phyloP scores from a whole-genome alignment of 345 rosid genomes.

The Eucalyptus virginea region DNA sequence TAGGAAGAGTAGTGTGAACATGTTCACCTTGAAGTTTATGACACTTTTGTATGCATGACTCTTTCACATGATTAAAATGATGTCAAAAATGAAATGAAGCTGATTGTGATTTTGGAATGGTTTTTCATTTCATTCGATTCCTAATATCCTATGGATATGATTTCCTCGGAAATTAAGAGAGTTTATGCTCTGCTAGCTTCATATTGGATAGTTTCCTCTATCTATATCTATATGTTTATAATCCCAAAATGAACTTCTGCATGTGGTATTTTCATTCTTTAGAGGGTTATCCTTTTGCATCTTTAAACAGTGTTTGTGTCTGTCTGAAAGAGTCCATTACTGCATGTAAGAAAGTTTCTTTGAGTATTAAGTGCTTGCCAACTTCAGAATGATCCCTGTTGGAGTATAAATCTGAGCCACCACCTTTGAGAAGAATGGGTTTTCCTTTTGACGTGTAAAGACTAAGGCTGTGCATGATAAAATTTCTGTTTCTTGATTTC shows the following conservation, averaged over 20 bases:
- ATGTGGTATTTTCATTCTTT: background rate
- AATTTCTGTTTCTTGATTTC: too few species aligned
- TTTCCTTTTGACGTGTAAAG: background rate
- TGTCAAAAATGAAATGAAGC: background rate
- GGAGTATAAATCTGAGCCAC: background rate
- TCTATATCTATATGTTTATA: background rate
- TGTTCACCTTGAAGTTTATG: background rate
- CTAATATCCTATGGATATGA: background rate
- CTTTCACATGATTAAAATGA: background rate
- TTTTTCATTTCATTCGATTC: background rate
- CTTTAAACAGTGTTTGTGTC: background rate
- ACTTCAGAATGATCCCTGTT: background rate
- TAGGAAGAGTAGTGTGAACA: background rate
- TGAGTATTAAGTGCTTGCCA: background rate
- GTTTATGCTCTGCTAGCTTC: background rate
- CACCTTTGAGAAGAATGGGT: background rate
- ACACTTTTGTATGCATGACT: background rate
- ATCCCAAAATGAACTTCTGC: background rate
- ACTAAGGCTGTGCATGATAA: too few species aligned
- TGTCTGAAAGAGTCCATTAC: background rate
- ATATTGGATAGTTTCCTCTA: background rate
- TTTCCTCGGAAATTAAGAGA: background rate
- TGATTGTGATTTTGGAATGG: background rate
- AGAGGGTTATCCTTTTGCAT: background rate
- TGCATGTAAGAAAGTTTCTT: background rate